A percentile compares a stretch with the other conserved stretches of the same genome.
These are phyloP conservation scores for Beauveria sp. DNA, from an alignment of 2,329 filamentous ascomycete species.

Conservation along the genomic window DNA sequence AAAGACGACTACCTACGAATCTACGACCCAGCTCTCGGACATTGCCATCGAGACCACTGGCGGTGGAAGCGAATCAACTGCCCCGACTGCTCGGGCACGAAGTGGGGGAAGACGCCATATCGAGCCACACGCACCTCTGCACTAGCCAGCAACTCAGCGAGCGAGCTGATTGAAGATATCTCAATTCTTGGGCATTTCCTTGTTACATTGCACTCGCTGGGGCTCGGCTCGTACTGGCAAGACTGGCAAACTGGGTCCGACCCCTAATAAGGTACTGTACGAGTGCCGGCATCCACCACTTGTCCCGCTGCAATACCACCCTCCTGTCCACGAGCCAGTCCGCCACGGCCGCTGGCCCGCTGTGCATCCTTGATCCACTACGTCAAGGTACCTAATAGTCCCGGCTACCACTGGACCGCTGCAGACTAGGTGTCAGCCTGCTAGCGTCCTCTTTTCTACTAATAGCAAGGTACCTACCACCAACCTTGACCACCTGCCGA, in stretches of 20 bases:
- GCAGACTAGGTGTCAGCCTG: too few species aligned
- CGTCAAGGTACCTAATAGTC: too few species aligned
- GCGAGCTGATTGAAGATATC: neutral
- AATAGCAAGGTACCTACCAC: too few species aligned
- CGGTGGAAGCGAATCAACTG: neutral
- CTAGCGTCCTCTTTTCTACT: too few species aligned
- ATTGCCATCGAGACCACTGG: neutral
- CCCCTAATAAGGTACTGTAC: neutral
- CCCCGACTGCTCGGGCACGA: neutral
- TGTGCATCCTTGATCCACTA: too few species aligned
- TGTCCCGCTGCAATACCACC: neutral
- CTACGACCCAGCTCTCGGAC: constrained; percentile 1
- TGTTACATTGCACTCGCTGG: neutral
- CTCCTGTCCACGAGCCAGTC: neutral
- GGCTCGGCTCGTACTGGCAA: neutral
- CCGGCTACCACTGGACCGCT: too few species aligned
- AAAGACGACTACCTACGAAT: neutral
- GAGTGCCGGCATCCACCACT: neutral
- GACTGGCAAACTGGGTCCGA: neutral
- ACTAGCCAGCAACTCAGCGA: neutral
- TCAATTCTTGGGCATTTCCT: neutral
- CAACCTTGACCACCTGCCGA: neutral
- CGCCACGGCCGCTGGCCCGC: neutral
- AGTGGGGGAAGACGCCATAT: constrained; percentile 3
- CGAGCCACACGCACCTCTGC: constrained; percentile 3